Evolutionary conservation across 495 filamentous ascomycete species (phyloP).

Genomic region (Immersiella caudata): DNA sequence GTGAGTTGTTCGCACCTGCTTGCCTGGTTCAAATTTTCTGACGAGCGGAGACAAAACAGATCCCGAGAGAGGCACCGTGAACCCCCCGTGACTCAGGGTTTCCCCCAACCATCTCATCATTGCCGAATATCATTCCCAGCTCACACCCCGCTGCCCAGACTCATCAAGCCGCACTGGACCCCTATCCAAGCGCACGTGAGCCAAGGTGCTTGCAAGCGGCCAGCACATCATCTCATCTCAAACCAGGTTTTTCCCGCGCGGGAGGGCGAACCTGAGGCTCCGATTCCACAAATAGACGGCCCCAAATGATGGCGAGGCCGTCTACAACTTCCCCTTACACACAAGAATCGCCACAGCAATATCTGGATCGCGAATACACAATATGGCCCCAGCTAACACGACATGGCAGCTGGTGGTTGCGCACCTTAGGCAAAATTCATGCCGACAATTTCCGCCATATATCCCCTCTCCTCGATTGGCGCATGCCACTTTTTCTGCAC

Average conservation of each 20-base stretch:
- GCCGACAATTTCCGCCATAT: constrained; percentile 16
- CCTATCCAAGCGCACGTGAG: neutral
- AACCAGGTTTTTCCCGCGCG: neutral
- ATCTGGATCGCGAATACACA: neutral
- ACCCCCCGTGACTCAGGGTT: neutral
- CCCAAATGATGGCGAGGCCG: neutral
- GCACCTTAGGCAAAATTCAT: constrained; percentile 22
- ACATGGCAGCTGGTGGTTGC: neutral
- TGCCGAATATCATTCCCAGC: neutral
- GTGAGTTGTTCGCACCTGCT: too few relatives aligned
- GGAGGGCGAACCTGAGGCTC: neutral
- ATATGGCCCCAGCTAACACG: neutral
- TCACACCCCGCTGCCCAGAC: neutral
- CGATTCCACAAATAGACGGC: neutral
- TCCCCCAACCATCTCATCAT: neutral
- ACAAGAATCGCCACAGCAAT: neutral
- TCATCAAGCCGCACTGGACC: neutral
- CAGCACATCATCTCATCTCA: neutral
- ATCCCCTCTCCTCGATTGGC: constrained; percentile 17
- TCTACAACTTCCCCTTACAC: neutral
- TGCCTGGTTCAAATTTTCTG: too few relatives aligned
- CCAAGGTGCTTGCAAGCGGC: neutral
- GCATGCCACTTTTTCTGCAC: constrained; percentile 19
- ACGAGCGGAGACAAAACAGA: too few relatives aligned
- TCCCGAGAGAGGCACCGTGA: too few relatives aligned